phyloP scores from a whole-genome alignment of 78 protist genomes.

The Speleostelium caveatum region DNA sequence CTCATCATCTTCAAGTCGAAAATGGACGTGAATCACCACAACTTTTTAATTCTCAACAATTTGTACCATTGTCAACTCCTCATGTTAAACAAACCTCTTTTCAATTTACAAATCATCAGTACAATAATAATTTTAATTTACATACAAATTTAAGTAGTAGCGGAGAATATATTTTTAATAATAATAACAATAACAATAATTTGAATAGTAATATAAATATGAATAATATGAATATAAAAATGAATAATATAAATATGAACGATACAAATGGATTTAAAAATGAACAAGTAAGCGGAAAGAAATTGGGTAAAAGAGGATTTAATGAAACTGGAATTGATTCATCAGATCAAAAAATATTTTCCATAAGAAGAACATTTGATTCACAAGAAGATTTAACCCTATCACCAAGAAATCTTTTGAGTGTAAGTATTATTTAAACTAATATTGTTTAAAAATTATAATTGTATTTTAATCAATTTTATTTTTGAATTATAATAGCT shows the following conservation, averaged over 20 bases:
- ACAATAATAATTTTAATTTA: neutral
- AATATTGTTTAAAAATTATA: too few relatives aligned
- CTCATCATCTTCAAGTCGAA: neutral
- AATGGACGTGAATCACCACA: constrained; percentile 13
- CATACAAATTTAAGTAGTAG: neutral
- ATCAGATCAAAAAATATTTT: constrained; percentile 13
- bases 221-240: neutral
- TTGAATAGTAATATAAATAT: too few relatives aligned
- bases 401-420: constrained; percentile 66
- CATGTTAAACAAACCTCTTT: neutral
- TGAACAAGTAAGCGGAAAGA: neutral
- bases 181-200: too few relatives aligned
- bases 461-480: too few relatives aligned
- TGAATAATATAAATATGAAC: neutral
- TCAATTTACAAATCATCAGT: neutral
- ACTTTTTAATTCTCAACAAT: neutral
- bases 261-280: neutral
- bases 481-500: neutral
- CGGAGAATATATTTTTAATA: neutral
- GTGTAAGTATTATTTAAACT: constrained; percentile 9
- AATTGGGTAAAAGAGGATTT: constrained; percentile 30
- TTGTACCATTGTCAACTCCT: neutral
- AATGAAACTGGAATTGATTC: neutral
- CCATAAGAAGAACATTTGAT: constrained; percentile 7
- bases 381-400: constrained; percentile 42